Conservation (phyloP, 331 rosid genomes). For the Acacia pycnantha region DNA sequence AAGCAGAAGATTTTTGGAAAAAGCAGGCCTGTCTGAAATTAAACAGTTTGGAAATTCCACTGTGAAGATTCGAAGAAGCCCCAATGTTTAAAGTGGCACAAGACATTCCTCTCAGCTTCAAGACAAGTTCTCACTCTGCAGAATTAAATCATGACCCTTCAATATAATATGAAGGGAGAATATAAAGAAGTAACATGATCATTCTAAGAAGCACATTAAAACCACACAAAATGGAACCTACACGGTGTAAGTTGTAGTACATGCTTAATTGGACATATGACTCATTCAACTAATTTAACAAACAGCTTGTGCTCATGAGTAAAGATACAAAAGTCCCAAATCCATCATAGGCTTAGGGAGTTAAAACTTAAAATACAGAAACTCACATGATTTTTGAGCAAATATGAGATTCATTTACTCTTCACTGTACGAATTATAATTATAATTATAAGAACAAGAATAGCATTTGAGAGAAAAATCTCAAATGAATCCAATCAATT, state of each 20-base stretch:
- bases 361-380: neutral
- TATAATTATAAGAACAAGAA: no score
- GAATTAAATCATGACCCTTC: neutral
- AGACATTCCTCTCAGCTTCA: slow-evolving; percentile 40
- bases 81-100: slow-evolving; percentile 45
- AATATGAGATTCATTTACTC: neutral
- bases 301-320: neutral
- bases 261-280: neutral
- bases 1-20: slow-evolving; percentile 31
- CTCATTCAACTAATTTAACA: neutral
- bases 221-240: neutral
- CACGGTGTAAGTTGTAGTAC: neutral
- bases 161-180: neutral
- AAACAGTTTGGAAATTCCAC: slow-evolving; percentile 28
- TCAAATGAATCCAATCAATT: no score
- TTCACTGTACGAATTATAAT: no score
- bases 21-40: slow-evolving; percentile 10
- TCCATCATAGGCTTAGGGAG: neutral
- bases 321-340: neutral
- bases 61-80: slow-evolving; percentile 36
- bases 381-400: neutral
- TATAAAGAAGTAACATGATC: neutral
- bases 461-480: no score
- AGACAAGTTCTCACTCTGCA: neutral
- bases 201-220: neutral